Evolutionary conservation across 257 asterid species (phyloP).

Genomic region (Nyctanthes arbortristis): DNA sequence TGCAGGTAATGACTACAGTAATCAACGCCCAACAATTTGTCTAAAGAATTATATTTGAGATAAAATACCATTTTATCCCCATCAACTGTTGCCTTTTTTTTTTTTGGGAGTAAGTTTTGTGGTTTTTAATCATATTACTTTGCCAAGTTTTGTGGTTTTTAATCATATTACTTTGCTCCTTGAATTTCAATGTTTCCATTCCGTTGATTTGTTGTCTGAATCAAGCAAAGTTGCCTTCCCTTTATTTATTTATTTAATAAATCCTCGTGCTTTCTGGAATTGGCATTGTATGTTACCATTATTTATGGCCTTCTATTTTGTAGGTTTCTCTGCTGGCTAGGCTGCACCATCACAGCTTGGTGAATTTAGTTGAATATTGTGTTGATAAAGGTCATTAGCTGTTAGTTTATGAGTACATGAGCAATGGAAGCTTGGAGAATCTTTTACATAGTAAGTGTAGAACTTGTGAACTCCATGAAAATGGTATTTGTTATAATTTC

Average conservation of each 20-base stretch:
- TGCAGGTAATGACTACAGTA: constrained; percentile 55
- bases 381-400: constrained; percentile 90
- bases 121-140: neutral
- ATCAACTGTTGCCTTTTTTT: neutral
- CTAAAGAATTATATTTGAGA: constrained; percentile 4
- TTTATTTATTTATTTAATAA: no score
- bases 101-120: neutral
- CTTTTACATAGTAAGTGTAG: constrained; percentile 69
- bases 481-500: no score
- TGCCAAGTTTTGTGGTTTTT: neutral
- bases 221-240: neutral
- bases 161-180: neutral
- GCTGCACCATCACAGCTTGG: constrained; percentile 91
- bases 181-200: neutral
- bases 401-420: constrained; percentile 90
- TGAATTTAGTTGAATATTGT: constrained; percentile 91
- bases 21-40: constrained; percentile 8
- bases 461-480: constrained; percentile 2
- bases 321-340: constrained; percentile 96
- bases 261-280: neutral
- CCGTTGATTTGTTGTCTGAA: neutral
- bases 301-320: constrained; percentile 19
- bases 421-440: constrained; percentile 94
- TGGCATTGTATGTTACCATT: neutral
- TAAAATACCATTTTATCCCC: neutral